phyloP scores from a whole-genome alignment of 768 basidiomycete species.

The Phaeotremella skinneri region DNA sequence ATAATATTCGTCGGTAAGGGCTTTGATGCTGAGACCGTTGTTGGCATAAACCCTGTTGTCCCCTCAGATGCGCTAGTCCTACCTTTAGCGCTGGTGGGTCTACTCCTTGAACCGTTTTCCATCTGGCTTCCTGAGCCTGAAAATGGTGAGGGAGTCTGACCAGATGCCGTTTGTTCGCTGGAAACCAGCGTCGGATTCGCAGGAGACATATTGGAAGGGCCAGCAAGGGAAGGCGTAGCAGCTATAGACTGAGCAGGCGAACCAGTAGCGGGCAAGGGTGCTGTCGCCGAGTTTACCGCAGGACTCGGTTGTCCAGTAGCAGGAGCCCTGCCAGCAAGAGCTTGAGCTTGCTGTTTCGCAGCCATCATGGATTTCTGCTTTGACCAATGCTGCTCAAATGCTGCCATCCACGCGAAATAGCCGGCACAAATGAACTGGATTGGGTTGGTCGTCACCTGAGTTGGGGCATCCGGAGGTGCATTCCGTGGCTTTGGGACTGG shows the following conservation, averaged over 20 bases:
- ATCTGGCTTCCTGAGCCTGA: not conserved
- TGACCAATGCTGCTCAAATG: constrained; percentile 36
- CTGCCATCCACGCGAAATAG: constrained; percentile 32
- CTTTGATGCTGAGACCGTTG: not conserved
- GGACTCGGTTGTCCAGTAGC: not conserved
- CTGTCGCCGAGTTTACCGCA: not conserved
- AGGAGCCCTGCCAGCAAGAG: not conserved
- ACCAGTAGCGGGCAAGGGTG: not conserved
- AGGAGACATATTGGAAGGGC: not conserved
- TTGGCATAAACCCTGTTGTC: not conserved
- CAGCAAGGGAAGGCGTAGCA: not conserved
- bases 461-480: constrained; percentile 11
- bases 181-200: not conserved
- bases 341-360: constrained; percentile 5
- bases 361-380: constrained; percentile 7
- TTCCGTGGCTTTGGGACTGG: constrained; percentile 17
- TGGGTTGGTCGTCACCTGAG: constrained; percentile 21
- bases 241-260: not conserved
- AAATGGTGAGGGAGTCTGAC: not conserved
- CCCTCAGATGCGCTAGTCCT: not conserved
- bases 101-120: not conserved
- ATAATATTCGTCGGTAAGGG: not conserved
- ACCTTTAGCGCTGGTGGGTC: not conserved
- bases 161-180: not conserved
- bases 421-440: constrained; percentile 31